phyloP scores from a whole-genome alignment of 768 basidiomycete species.

The Chalciporus sphaerocephalus region DNA sequence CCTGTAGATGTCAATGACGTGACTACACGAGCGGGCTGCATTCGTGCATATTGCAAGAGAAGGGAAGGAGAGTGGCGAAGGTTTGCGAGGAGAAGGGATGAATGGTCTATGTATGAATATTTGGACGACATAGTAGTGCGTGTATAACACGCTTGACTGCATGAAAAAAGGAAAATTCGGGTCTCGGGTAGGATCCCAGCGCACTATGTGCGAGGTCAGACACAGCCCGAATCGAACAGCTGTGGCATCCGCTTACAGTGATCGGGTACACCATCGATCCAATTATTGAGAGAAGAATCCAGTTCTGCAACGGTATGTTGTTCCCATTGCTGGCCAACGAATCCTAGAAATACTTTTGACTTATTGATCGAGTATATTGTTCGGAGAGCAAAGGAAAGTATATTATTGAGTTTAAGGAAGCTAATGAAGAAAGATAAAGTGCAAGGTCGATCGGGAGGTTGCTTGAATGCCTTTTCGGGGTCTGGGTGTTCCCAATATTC shows the following conservation, averaged over 20 bases:
- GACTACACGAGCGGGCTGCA: constrained; percentile 70
- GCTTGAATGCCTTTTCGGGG: constrained; percentile 49
- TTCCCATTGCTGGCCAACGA: constrained; percentile 52
- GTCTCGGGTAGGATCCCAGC: constrained; percentile 44
- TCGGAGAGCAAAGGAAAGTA: constrained; percentile 56
- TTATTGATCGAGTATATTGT: constrained; percentile 74
- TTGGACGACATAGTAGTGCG: constrained; percentile 51
- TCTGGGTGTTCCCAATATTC: constrained; percentile 58
- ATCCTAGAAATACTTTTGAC: constrained; percentile 49
- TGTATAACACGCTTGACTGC: constrained; percentile 49
- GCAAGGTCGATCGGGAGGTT: constrained; percentile 59
- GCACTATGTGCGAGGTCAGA: constrained; percentile 27
- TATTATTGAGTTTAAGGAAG: constrained; percentile 54
- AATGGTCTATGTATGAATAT: constrained; percentile 79
- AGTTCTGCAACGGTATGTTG: constrained; percentile 65
- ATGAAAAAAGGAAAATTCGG: constrained; percentile 36
- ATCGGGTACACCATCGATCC: constrained; percentile 66
- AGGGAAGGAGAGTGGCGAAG: constrained; percentile 44
- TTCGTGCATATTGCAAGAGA: constrained; percentile 85
- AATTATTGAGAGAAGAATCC: constrained; percentile 71
- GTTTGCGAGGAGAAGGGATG: constrained; percentile 60
- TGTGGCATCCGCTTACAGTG: constrained; percentile 24
- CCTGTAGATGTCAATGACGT: constrained; percentile 59
- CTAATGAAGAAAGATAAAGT: constrained; percentile 49
- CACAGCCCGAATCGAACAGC: background rate